Evolutionary conservation across 2,329 filamentous ascomycete species (phyloP).

Genomic region (Alternaria triticina): DNA sequence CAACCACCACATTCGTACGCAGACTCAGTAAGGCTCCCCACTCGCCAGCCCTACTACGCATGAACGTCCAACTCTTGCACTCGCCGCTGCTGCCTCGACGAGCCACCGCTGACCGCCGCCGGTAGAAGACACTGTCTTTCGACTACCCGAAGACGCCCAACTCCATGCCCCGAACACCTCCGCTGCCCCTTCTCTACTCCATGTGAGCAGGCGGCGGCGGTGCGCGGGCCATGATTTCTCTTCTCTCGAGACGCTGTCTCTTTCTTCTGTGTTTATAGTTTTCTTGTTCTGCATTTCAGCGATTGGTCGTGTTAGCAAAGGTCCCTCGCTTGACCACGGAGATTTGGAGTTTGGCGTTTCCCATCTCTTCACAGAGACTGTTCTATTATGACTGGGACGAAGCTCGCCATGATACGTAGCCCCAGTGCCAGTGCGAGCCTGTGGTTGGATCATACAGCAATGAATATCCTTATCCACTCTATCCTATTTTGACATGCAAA

Average conservation of each 20-base stretch:
- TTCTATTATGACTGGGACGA: conserved; percentile 4
- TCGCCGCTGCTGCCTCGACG: conserved; percentile 33
- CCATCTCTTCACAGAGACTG: conserved; percentile 9
- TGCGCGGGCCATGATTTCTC: conserved; percentile 9
- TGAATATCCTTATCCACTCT: conserved; percentile 20
- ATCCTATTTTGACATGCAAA: not conserved
- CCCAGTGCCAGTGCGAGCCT: conserved; percentile 40
- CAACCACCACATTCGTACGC: conserved; percentile 68
- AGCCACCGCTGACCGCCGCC: conserved; percentile 45
- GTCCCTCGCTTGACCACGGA: conserved; percentile 43
- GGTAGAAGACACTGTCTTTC: conserved; percentile 73
- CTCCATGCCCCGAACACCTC: conserved; percentile 74
- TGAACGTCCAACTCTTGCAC: conserved; percentile 37
- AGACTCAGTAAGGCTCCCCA: conserved; percentile 70
- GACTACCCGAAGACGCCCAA: conserved; percentile 69
- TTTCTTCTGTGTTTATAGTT: conserved; percentile 31
- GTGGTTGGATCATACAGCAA: conserved; percentile 28
- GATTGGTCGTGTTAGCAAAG: conserved; percentile 36
- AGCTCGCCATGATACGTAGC: conserved; percentile 14
- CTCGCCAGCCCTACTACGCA: conserved; percentile 48
- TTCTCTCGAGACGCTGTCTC: conserved; percentile 28
- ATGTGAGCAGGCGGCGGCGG: conserved; percentile 24
- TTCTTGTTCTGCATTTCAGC: conserved; percentile 49
- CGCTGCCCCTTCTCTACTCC: conserved; percentile 48
- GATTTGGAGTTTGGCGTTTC: conserved; percentile 35